These are phyloP conservation scores for Solanum neorickii DNA, from an alignment of 257 asterid species.

Conservation along the genomic window DNA sequence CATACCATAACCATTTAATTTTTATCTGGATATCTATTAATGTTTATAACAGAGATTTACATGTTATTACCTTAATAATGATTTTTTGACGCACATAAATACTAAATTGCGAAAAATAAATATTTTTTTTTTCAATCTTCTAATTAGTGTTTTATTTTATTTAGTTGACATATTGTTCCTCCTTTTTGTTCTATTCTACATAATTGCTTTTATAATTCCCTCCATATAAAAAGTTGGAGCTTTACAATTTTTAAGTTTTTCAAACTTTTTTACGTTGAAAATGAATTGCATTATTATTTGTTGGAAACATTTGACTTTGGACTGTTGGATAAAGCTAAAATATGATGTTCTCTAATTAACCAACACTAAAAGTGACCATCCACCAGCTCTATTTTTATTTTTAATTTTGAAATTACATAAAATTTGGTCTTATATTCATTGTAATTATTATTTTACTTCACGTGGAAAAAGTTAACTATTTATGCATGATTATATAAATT, in stretches of 20 bases:
- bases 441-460: neutral
- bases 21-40: neutral
- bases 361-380: slow-evolving; percentile 2
- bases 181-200: neutral
- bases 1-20: neutral
- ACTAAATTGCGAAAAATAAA: neutral
- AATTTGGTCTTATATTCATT: neutral
- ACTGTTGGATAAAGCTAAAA: slow-evolving; percentile 16
- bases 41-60: neutral
- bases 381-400: neutral
- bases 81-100: neutral
- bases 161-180: neutral
- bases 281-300: neutral
- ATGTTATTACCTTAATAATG: neutral
- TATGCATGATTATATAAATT: neutral
- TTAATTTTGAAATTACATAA: neutral
- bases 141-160: neutral
- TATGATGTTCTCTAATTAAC: neutral
- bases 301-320: neutral
- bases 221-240: neutral
- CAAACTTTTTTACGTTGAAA: neutral
- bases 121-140: neutral
- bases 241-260: neutral
- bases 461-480: neutral
- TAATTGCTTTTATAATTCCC: neutral